A percentile compares a stretch with the other conserved stretches of the same genome.
Evolutionary conservation across 345 rosid genomes (phyloP).

Genomic region (Psidium guajava): DNA sequence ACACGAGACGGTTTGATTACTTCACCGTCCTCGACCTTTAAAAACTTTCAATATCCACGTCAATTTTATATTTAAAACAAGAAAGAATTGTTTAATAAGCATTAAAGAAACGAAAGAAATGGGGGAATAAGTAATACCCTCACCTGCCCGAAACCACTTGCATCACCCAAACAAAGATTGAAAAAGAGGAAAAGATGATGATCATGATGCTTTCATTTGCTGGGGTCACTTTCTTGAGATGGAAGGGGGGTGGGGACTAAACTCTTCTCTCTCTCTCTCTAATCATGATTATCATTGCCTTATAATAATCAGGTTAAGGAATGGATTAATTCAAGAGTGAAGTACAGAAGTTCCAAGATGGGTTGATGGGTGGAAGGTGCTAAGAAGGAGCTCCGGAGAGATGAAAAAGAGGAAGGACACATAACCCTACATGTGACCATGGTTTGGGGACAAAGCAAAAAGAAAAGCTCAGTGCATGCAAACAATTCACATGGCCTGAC

Average conservation of each 20-base stretch:
- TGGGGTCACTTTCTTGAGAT: conserved; percentile 11
- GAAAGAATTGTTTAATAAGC: background rate
- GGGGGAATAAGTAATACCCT: background rate
- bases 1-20: background rate
- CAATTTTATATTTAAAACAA: background rate
- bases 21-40: background rate
- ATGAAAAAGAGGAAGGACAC: conserved; percentile 6
- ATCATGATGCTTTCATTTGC: background rate
- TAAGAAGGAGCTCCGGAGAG: background rate
- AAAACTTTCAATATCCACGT: background rate
- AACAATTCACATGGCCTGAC: conserved; percentile 38
- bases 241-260: conserved; percentile 1
- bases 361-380: background rate
- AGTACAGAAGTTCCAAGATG: background rate
- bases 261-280: background rate
- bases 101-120: background rate
- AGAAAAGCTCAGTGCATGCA: conserved; percentile 1
- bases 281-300: background rate
- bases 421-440: conserved; percentile 49
- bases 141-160: conserved; percentile 1
- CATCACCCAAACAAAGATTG: background rate
- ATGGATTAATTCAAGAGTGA: background rate
- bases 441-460: conserved; percentile 40
- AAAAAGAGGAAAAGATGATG: background rate
- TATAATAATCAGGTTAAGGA: background rate